phyloP scores from a whole-genome alignment of 163 green algal species.

The Trebouxiophyceae sp. region DNA sequence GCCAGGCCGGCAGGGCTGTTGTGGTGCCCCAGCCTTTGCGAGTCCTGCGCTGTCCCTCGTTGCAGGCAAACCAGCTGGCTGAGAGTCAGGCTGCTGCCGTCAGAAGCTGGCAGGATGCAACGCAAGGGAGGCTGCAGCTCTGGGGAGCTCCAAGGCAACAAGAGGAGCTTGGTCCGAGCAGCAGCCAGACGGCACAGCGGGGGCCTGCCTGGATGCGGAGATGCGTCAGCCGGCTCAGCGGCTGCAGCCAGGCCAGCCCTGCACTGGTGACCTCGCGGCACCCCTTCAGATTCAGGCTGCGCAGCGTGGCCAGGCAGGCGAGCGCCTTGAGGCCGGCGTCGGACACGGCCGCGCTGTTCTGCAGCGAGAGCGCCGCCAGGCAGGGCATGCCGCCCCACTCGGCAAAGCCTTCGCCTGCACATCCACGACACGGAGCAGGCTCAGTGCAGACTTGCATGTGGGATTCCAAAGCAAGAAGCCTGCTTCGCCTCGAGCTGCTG shows the following conservation, averaged over 20 bases:
- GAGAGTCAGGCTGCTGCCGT: neutral
- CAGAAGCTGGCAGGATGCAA: neutral
- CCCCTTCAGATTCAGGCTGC: conserved; percentile 36
- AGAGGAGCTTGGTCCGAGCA: too few species aligned
- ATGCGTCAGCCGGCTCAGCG: conserved; percentile 18
- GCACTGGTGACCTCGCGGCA: conserved; percentile 34
- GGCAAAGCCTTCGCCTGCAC: conserved; percentile 24
- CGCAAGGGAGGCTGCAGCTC: neutral
- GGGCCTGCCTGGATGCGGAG: conserved; percentile 44
- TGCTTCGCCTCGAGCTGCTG: too few species aligned
- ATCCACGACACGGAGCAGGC: too few species aligned
- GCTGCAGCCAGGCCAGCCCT: conserved; percentile 15
- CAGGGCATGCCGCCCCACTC: conserved; percentile 12
- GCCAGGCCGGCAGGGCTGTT: neutral
- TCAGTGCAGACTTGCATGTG: too few species aligned
- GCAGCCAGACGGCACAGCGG: neutral
- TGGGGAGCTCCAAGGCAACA: neutral
- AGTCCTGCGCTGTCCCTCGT: neutral
- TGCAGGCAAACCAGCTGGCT: neutral
- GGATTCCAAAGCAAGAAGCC: too few species aligned
- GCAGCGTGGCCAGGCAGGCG: conserved; percentile 17
- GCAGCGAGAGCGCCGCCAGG: conserved; percentile 28
- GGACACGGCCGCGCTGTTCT: conserved; percentile 22
- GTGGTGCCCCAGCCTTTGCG: too few species aligned
- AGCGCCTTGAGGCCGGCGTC: conserved; percentile 24